Conservation (phyloP, 495 filamentous ascomycete species). For the Penicillium malachiteum region DNA sequence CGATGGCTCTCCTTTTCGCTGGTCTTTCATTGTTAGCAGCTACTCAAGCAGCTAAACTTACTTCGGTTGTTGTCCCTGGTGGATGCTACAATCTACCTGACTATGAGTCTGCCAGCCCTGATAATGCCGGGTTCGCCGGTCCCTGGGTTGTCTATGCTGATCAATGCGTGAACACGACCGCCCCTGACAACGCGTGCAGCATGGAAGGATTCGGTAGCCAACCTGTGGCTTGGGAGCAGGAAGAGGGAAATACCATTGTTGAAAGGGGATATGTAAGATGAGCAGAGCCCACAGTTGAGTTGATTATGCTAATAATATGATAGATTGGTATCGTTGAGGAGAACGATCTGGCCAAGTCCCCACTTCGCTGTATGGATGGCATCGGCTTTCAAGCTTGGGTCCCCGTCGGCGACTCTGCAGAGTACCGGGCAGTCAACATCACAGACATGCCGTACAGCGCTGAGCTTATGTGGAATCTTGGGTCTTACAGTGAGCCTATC, state of each 20-base stretch:
- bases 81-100: constrained; percentile 8
- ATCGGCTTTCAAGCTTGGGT: constrained; percentile 7
- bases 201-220: constrained; percentile 13
- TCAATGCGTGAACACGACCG: constrained; percentile 13
- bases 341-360: constrained; percentile 4
- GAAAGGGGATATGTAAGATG: constrained; percentile 5
- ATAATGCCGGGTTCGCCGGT: background rate
- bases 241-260: constrained; percentile 3
- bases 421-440: constrained; percentile 8
- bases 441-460: constrained; percentile 7
- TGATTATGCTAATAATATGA: background rate
- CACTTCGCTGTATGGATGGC: constrained; percentile 11
- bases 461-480: constrained; percentile 9
- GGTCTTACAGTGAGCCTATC: constrained; percentile 8
- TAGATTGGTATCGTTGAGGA: constrained; percentile 9
- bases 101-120: background rate
- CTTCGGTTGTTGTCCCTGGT: background rate
- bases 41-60: constrained; percentile 6
- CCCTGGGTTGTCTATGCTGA: constrained; percentile 7
- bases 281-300: background rate
- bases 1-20: constrained; percentile 6
- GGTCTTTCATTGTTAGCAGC: constrained; percentile 8
- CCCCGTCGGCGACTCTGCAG: background rate
- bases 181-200: constrained; percentile 2
- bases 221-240: constrained; percentile 3